These are phyloP conservation scores for Clausena lansium DNA, from an alignment of 345 rosid genomes.

Conservation along the genomic window DNA sequence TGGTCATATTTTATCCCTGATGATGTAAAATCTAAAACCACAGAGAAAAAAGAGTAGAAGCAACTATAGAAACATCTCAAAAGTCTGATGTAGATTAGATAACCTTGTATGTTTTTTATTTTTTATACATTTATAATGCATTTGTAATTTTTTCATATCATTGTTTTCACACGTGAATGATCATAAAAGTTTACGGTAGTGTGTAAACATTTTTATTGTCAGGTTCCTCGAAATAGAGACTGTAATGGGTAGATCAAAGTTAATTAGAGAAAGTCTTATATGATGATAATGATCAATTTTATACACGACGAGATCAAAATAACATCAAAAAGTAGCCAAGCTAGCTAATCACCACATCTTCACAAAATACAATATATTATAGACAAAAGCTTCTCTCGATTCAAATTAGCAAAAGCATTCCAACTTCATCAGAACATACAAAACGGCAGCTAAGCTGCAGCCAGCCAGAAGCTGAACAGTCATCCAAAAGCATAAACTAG, in stretches of 20 bases:
- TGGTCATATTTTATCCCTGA: constrained; percentile 63
- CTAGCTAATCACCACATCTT: neutral
- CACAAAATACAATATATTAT: neutral
- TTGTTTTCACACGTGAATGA: neutral
- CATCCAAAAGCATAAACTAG: neutral
- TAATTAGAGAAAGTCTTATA: too few relatives aligned
- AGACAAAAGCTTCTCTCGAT: neutral
- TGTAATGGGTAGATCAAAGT: neutral
- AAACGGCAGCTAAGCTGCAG: neutral
- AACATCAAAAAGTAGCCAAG: neutral
- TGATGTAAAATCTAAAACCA: constrained; percentile 31
- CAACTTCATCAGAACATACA: constrained; percentile 2
- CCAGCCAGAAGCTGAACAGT: constrained; percentile 19
- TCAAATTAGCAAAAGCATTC: neutral
- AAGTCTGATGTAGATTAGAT: neutral
- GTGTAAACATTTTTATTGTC: neutral
- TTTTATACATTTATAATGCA: too few relatives aligned
- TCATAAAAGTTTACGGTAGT: neutral
- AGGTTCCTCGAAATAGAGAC: neutral
- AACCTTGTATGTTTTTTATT: neutral
- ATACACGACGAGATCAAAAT: too few relatives aligned
- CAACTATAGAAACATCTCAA: neutral
- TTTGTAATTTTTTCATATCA: neutral
- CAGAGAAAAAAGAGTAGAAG: constrained; percentile 34
- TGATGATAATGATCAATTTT: too few relatives aligned